Percentiles rank a stretch among this genome's conserved stretches.
phyloP scores from a whole-genome alignment of 306 rosid species.

The Citrullus colocynthis region DNA sequence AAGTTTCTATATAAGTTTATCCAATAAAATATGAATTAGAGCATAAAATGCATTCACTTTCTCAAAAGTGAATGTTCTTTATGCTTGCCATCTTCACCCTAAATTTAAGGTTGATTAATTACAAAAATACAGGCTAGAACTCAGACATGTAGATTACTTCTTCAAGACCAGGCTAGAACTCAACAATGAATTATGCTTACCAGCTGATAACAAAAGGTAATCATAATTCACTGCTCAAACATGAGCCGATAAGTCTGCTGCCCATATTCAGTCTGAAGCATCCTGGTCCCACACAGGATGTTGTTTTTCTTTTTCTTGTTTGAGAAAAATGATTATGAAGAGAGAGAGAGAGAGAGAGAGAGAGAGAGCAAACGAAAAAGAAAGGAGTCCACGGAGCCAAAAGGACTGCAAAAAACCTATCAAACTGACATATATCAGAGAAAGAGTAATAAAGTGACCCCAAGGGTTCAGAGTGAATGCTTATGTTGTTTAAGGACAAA shows the following conservation, averaged over 20 bases:
- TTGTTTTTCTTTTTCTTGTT: not conserved
- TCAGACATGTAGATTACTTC: not conserved
- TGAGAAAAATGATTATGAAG: not conserved
- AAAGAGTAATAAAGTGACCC: not conserved
- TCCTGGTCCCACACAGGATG: not conserved
- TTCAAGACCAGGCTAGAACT: not conserved
- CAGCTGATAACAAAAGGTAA: not conserved
- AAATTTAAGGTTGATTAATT: not conserved
- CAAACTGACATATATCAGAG: not conserved
- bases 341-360: not conserved
- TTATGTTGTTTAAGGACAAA: not conserved
- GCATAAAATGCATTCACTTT: not conserved
- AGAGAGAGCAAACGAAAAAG: not conserved
- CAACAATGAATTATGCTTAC: too few species aligned
- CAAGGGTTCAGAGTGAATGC: constrained; percentile 1
- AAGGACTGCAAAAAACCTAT: not conserved
- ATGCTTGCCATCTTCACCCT: not conserved
- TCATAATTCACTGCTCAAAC: not conserved
- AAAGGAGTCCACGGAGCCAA: not conserved
- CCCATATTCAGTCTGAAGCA: not conserved
- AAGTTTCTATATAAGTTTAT: not conserved
- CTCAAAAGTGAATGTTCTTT: not conserved
- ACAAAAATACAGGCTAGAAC: not conserved
- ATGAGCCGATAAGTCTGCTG: not conserved
- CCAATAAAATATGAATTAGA: not conserved